Evolutionary conservation across 352 stramenopile species (phyloP).

Genomic region (Blastocystis sp.): DNA sequence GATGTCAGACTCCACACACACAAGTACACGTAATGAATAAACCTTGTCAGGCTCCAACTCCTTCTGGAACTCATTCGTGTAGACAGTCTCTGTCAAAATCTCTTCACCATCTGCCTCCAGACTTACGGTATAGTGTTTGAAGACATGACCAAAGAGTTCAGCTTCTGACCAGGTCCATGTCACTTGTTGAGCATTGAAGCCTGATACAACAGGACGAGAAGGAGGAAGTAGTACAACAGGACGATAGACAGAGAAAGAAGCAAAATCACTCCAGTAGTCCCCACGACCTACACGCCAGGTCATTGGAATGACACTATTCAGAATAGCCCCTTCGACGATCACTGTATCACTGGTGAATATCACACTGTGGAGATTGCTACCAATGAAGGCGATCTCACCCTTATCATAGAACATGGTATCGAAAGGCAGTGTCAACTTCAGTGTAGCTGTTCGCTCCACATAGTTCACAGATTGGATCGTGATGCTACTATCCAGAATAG

Average conservation of each 20-base stretch:
- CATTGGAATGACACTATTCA: slow-evolving; percentile 13
- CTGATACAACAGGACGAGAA: background rate
- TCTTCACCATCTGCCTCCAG: background rate
- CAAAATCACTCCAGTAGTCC: background rate
- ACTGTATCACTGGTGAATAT: background rate
- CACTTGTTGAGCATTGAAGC: background rate
- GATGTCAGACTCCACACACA: background rate
- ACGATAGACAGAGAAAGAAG: background rate
- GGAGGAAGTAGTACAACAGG: background rate
- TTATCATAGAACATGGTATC: background rate
- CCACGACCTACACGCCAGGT: background rate
- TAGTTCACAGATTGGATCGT: background rate
- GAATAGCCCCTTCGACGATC: slow-evolving; percentile 5
- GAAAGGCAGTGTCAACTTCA: background rate
- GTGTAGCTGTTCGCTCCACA: background rate
- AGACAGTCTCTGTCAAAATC: background rate
- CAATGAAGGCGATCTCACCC: background rate
- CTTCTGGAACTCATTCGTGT: background rate
- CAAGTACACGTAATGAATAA: background rate
- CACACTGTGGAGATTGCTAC: background rate
- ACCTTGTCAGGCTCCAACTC: background rate
- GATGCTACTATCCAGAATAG: background rate
- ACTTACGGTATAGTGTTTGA: background rate
- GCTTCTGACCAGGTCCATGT: background rate
- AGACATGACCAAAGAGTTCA: background rate